Percentiles rank a stretch among this genome's conserved stretches.
Evolutionary conservation across 2,329 filamentous ascomycete species (phyloP).

Genomic region (Neofusicoccum ribis): DNA sequence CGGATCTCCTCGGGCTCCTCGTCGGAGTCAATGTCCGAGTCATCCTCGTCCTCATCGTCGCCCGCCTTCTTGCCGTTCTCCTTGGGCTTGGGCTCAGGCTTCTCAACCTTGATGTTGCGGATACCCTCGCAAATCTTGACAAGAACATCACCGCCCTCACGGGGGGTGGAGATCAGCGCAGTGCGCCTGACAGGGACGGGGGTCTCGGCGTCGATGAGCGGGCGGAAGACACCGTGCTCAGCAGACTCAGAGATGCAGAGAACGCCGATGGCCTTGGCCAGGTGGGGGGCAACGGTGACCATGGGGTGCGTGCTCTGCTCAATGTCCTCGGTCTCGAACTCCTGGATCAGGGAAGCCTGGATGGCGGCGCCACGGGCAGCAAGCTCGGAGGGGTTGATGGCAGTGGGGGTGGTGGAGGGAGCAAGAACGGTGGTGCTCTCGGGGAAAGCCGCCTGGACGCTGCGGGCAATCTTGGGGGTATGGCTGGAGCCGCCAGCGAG

Average conservation of each 20-base stretch:
- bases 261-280: conserved; percentile 84
- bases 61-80: conserved; percentile 61
- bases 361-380: conserved; percentile 88
- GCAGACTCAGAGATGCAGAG: conserved; percentile 63
- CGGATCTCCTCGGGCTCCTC: conserved; percentile 83
- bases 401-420: conserved; percentile 72
- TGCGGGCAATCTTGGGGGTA: conserved; percentile 86
- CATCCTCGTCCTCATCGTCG: conserved; percentile 63
- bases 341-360: conserved; percentile 89
- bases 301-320: conserved; percentile 94
- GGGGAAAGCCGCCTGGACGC: conserved; percentile 78
- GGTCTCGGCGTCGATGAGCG: conserved; percentile 82
- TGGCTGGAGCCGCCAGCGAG: conserved; percentile 89
- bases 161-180: conserved; percentile 73
- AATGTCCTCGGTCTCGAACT: conserved; percentile 91
- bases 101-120: conserved; percentile 90
- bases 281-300: conserved; percentile 91
- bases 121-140: conserved; percentile 85
- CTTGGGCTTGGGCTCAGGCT: conserved; percentile 77
- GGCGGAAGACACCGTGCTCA: conserved; percentile 69
- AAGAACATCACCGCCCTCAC: conserved; percentile 82
- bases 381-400: conserved; percentile 93
- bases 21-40: conserved; percentile 27
- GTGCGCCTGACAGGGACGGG: conserved; percentile 86
- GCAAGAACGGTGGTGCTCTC: conserved; percentile 76